Evolutionary conservation across 805 yeast species (phyloP).

Genomic region (Suhomyces prunicola): DNA sequence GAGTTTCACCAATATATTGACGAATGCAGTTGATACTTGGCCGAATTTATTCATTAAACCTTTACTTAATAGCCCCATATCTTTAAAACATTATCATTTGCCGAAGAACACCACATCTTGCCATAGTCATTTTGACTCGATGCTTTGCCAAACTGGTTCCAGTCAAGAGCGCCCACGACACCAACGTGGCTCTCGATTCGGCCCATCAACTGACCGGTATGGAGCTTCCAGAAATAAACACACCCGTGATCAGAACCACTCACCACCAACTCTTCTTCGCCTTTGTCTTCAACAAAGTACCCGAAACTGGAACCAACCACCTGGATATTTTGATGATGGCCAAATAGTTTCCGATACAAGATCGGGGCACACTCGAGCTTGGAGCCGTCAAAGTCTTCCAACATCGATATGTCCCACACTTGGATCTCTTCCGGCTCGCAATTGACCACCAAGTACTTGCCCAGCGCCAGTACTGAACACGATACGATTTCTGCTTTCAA

Average conservation of each 20-base stretch:
- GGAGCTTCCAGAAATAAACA: slow-evolving; percentile 74
- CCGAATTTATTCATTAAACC: not conserved
- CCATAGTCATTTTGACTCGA: slow-evolving; percentile 31
- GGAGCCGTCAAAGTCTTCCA: slow-evolving; percentile 11
- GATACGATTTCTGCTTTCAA: slow-evolving; percentile 63
- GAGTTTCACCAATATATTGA: no score
- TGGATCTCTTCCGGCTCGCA: slow-evolving; percentile 75
- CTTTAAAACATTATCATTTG: slow-evolving; percentile 73
- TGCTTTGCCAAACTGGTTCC: slow-evolving; percentile 44
- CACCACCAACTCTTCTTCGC: slow-evolving; percentile 62
- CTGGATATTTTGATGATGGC: slow-evolving; percentile 67
- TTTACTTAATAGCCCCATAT: slow-evolving; percentile 59
- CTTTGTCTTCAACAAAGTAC: slow-evolving; percentile 36
- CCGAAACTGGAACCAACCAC: slow-evolving; percentile 80
- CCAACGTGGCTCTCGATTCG: slow-evolving; percentile 61
- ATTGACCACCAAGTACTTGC: slow-evolving; percentile 57
- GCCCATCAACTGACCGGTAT: slow-evolving; percentile 63
- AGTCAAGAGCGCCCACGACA: slow-evolving; percentile 74
- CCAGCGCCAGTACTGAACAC: slow-evolving; percentile 53
- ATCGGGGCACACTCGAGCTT: slow-evolving; percentile 38
- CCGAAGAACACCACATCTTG: slow-evolving; percentile 72
- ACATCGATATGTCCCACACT: slow-evolving; percentile 64
- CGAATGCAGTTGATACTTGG: no score
- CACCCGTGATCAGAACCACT: slow-evolving; percentile 83
- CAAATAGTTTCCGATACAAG: slow-evolving; percentile 61